These are phyloP conservation scores for Excoecaria cochinchinensis DNA, from an alignment of 345 rosid species.

Conservation along the genomic window DNA sequence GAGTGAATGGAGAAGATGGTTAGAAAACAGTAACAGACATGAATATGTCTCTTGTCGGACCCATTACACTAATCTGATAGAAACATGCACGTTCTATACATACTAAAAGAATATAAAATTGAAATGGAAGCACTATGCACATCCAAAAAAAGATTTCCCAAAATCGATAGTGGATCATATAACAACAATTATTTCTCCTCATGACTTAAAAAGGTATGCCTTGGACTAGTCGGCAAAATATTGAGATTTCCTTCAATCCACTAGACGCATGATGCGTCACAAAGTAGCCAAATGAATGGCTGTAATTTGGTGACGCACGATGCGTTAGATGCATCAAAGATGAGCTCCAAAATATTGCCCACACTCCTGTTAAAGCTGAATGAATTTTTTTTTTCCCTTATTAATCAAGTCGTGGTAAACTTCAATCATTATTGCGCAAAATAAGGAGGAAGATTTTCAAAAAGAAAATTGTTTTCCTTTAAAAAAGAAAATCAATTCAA, in stretches of 20 bases:
- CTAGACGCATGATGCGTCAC: no score
- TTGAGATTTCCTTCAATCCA: no score
- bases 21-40: not conserved
- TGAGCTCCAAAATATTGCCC: slow-evolving; percentile 11
- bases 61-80: slow-evolving; percentile 3
- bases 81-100: slow-evolving; percentile 10
- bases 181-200: not conserved
- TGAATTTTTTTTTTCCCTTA: not conserved
- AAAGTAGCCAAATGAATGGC: no score
- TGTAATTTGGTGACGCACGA: no score
- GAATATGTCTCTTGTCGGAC: slow-evolving; percentile 3
- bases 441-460: no score
- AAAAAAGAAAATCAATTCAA: no score
- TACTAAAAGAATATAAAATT: no score
- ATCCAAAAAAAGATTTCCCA: not conserved
- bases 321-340: no score
- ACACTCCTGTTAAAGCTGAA: not conserved
- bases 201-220: slow-evolving; percentile 10
- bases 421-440: not conserved
- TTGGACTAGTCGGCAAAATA: slow-evolving; percentile 12
- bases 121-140: not conserved
- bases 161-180: not conserved
- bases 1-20: not conserved
- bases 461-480: no score
- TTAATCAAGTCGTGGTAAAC: not conserved